Evolutionary conservation across 805 yeast genomes (phyloP), one percentile per base, ranked within the genome.

Genomic region (Zygotorulaspora florentina): DNA sequence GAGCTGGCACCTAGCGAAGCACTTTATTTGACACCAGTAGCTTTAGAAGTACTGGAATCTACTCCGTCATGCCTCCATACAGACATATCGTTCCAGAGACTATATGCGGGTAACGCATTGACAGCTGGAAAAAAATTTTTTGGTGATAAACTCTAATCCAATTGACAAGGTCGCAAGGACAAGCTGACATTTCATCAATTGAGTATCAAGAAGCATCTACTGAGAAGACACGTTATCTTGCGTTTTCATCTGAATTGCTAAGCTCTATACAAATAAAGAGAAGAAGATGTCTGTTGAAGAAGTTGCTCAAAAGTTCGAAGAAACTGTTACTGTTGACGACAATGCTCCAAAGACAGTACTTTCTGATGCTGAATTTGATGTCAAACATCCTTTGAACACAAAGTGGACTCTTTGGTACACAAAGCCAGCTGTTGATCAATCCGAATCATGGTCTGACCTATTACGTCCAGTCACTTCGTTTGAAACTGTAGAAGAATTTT

Each of bases 321-420:
- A 59, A 44, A 55, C 54, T 43, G 62, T 55, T 43, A 51, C 55
- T 40, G 56, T 53, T 34, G 54, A 52, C 33, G 57, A 53, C 28
- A 51, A 46, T 17, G 51, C 51, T 30, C 57, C 61, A 44, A 59
- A 57, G 51, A 60, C 71, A 25, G 65, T 64, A 33, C 55, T 64
- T 40, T 51, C 64, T 27, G 62, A 56, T 39, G 48, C 48, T 31
- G 57, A 64, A 29, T 65, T 65, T 45, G 69, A 67, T 47, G 59
- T 63, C 42, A 71, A 71, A 53, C 99, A 93, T 68, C 96, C 97
- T 42, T 81, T 91, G 60, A 84, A 87, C 70, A 78, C 84, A 62
- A 80, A 79, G 69, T 91, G 96, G 97, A 88, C 98, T 17, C 78
- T 91, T 63, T 91, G 99, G 99, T 93, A 88, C 77, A 87, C 96